Conservation (phyloP, 164 flowering plant species). For the Platanus orientalis region DNA sequence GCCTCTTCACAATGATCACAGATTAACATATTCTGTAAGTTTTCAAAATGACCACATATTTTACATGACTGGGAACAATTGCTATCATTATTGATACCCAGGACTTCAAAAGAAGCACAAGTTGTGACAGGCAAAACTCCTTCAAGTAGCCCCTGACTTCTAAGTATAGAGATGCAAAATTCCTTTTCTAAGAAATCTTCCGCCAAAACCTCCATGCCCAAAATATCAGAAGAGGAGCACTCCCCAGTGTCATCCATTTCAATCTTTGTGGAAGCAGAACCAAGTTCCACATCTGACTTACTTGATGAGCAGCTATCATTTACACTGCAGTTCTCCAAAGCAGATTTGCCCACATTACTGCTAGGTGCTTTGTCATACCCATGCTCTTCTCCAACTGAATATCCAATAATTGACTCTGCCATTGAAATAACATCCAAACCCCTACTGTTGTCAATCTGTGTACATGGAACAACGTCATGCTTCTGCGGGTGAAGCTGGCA, state of each 20-base stretch:
- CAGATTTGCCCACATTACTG: constrained; percentile 14
- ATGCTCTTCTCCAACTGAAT: constrained; percentile 18
- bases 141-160: constrained; percentile 40
- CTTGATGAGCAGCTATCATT: constrained; percentile 75
- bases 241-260: constrained; percentile 53
- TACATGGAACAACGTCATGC: constrained; percentile 6
- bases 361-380: constrained; percentile 21
- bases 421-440: constrained; percentile 10
- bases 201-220: constrained; percentile 18
- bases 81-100: constrained; percentile 10
- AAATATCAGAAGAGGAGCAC: constrained; percentile 68
- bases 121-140: constrained; percentile 5
- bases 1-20: constrained; percentile 85
- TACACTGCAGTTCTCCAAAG: constrained; percentile 27
- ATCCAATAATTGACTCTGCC: constrained; percentile 19
- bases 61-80: constrained; percentile 43
- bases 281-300: constrained; percentile 48
- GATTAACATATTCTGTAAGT: constrained; percentile 48
- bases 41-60: constrained; percentile 42
- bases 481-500: constrained; percentile 4
- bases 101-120: constrained; percentile 12
- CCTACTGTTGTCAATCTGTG: background rate
- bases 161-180: constrained; percentile 45
- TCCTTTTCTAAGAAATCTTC: constrained; percentile 45
- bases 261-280: constrained; percentile 33